Evolutionary conservation across 2,329 filamentous ascomycete species (phyloP).

Genomic region (Bertia moriformis): DNA sequence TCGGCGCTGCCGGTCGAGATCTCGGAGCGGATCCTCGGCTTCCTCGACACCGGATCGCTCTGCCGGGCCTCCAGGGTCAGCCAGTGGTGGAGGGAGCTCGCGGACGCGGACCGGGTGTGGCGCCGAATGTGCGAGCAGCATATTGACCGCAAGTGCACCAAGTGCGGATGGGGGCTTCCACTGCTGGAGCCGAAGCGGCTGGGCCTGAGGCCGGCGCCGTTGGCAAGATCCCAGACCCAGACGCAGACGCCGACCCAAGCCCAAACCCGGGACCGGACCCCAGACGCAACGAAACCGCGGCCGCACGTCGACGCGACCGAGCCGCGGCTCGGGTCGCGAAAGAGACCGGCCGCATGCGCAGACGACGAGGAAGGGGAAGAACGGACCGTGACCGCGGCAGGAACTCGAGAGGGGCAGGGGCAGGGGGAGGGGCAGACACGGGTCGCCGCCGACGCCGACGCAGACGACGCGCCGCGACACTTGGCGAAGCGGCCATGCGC

Average conservation of each 20-base stretch:
- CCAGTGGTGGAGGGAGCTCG: constrained; percentile 69
- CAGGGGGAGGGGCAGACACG: too few relatives aligned
- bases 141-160: constrained; percentile 82
- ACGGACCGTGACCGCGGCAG: neutral
- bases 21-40: constrained; percentile 82
- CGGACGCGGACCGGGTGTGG: constrained; percentile 97
- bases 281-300: too few relatives aligned
- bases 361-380: neutral
- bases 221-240: constrained; percentile 58
- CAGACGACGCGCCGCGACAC: neutral
- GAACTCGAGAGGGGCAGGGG: too few relatives aligned
- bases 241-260: constrained; percentile 12
- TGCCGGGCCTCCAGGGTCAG: constrained; percentile 95
- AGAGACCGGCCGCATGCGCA: neutral
- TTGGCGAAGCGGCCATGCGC: too few relatives aligned
- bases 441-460: too few relatives aligned
- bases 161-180: constrained; percentile 89
- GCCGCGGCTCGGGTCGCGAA: neutral
- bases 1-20: constrained; percentile 78
- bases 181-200: constrained; percentile 77
- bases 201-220: neutral
- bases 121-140: constrained; percentile 97
- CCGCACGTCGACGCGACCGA: too few relatives aligned
- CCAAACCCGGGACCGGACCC: too few relatives aligned
- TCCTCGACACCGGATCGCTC: constrained; percentile 81